phyloP scores from a whole-genome alignment of 2,329 filamentous ascomycete species.

The Exophiala alcalophila region DNA sequence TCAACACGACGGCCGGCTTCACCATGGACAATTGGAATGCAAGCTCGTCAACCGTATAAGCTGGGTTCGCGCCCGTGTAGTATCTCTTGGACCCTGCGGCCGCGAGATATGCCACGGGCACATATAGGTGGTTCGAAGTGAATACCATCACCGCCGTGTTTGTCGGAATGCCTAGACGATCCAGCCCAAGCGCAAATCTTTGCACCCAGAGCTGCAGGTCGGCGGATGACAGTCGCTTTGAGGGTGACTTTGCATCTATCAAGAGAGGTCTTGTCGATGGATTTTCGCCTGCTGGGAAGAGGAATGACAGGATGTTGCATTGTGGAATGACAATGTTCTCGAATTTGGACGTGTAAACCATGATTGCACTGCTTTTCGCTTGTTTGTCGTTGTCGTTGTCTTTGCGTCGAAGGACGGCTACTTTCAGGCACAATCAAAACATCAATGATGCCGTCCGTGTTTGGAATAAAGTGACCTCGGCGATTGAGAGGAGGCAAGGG shows the following conservation, averaged over 20 bases:
- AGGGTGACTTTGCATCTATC: slow-evolving; percentile 61
- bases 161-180: slow-evolving; percentile 56
- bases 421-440: no score
- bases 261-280: slow-evolving; percentile 42
- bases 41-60: slow-evolving; percentile 51
- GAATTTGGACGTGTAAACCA: slow-evolving; percentile 34
- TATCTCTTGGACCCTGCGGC: slow-evolving; percentile 49
- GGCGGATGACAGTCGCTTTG: slow-evolving; percentile 57
- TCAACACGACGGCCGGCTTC: slow-evolving; percentile 47
- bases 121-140: slow-evolving; percentile 66
- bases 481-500: no score
- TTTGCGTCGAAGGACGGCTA: no score
- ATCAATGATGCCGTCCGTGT: no score
- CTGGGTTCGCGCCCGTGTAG: slow-evolving; percentile 53
- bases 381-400: no score
- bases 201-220: slow-evolving; percentile 64
- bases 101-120: slow-evolving; percentile 47
- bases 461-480: no score
- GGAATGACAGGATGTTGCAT: slow-evolving; percentile 44
- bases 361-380: background rate
- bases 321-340: slow-evolving; percentile 33
- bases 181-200: slow-evolving; percentile 65
- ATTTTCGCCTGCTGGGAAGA: slow-evolving; percentile 43
- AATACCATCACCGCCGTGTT: slow-evolving; percentile 68
- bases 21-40: slow-evolving; percentile 52